Evolutionary conservation across 352 stramenopile genomes (phyloP), one percentile per base, ranked within the genome.

Genomic region (Phytopythium mirpurense): DNA sequence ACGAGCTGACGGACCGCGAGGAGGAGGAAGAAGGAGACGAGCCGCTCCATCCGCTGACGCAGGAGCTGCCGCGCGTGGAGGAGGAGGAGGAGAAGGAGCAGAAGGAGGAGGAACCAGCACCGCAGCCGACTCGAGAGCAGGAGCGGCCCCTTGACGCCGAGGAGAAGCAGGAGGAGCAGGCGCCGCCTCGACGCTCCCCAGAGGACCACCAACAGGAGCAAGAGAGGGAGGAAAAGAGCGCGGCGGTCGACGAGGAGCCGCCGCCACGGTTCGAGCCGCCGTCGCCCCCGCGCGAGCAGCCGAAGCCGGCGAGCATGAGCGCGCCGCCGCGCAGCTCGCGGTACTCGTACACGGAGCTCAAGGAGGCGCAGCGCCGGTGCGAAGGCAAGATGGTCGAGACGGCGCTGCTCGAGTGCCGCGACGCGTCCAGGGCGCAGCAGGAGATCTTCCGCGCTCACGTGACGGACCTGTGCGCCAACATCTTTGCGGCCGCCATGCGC

Each of bases 381-480:
- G 65, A 67, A 10, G 76, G 80, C 38, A 83, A 75, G 61, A 83
- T 83, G 43, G 67, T 68, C 42, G 42, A 57, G 4, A 72, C 73
- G 18, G 72, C 74, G 56, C 54, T 88, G 31, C 60, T 59, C 5
- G 74, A 84, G 53, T 84, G 75, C 51, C 68, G 65, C 14, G 61
- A 59, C 18, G 70, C 68, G 44, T 91, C 80, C 6, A 54, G 53
- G 0, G 75, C 80, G 26, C 78, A 89, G 64, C 67, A 82, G 56
- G 78, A 86, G 69, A 82, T 91, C 27, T 89, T 89, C 50, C 76
- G 70, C 34, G 80, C 80, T 15, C 80, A 91, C 49, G 78, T 89
- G 51, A 86, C 68, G 32, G 80, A 89, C 31, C 56, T 89, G 40
- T 91, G 80, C 51, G 80, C 80, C 40, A 88, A 78, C 36, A 62